These are phyloP conservation scores for Mycena floridula DNA, from an alignment of 768 basidiomycete genomes.

Conservation along the genomic window DNA sequence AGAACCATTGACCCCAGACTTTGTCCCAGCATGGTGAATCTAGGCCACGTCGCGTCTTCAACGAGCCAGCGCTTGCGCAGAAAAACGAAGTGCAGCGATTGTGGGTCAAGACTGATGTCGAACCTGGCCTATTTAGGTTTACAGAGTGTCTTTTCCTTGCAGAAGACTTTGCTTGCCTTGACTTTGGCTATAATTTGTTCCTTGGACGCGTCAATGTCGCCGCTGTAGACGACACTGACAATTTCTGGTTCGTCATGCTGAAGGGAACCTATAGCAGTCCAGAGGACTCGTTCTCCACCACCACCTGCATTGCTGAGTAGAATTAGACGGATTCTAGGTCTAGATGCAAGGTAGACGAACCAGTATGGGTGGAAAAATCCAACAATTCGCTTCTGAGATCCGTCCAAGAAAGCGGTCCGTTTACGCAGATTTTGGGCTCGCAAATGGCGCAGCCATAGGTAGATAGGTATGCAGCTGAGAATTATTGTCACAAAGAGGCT, in stretches of 20 bases:
- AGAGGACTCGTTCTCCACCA: slow-evolving; percentile 92
- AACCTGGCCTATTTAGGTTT: slow-evolving; percentile 58
- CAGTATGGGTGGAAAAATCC: slow-evolving; percentile 97
- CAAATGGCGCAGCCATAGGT: too few relatives aligned
- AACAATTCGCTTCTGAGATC: too few relatives aligned
- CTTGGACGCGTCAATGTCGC: slow-evolving; percentile 78
- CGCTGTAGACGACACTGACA: slow-evolving; percentile 81
- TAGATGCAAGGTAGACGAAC: slow-evolving; percentile 35
- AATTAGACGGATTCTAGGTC: slow-evolving; percentile 22
- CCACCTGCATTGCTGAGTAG: slow-evolving; percentile 85
- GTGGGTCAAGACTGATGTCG: slow-evolving; percentile 63
- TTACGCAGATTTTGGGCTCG: too few relatives aligned
- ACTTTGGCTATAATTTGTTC: slow-evolving; percentile 76
- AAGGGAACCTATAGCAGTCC: slow-evolving; percentile 79
- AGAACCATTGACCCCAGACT: slow-evolving; percentile 83
- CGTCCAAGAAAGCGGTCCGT: too few relatives aligned
- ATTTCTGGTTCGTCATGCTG: slow-evolving; percentile 63
- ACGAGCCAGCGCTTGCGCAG: slow-evolving; percentile 64
- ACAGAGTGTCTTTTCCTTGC: neutral
- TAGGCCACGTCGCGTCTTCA: slow-evolving; percentile 77
- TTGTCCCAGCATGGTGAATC: slow-evolving; percentile 92
- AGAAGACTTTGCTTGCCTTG: slow-evolving; percentile 40
- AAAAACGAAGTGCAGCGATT: slow-evolving; percentile 75
- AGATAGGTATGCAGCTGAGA: too few relatives aligned
- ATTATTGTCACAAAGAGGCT: too few relatives aligned